Conservation (phyloP, 768 basidiomycete genomes). For the Pleurotus eryngii region DNA sequence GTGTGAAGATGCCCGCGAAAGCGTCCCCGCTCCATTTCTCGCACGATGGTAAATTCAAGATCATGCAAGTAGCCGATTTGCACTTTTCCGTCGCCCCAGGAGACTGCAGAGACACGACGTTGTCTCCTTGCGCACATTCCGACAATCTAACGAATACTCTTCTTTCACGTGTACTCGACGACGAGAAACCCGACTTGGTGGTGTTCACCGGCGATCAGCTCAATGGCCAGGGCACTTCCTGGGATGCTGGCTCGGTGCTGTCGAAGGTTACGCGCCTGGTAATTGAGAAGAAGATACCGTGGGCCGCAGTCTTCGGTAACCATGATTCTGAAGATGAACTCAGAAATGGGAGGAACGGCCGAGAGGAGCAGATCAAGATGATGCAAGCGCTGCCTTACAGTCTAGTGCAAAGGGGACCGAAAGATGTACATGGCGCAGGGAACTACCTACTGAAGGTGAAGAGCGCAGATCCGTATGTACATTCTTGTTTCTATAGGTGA, state of each 20-base stretch:
- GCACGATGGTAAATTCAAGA: constrained; percentile 79
- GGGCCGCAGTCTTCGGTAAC: constrained; percentile 93
- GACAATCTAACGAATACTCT: constrained; percentile 81
- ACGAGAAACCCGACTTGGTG: constrained; percentile 86
- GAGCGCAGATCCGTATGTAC: constrained; percentile 79
- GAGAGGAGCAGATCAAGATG: constrained; percentile 62
- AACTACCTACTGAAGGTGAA: constrained; percentile 87
- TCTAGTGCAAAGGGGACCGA: constrained; percentile 76
- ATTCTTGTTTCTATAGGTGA: neutral
- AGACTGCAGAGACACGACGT: constrained; percentile 68
- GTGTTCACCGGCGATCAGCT: constrained; percentile 93
- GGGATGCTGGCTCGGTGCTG: constrained; percentile 85
- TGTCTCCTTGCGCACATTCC: constrained; percentile 55
- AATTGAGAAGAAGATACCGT: constrained; percentile 74
- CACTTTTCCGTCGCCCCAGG: constrained; percentile 87
- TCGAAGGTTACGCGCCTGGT: constrained; percentile 85
- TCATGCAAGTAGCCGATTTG: constrained; percentile 89
- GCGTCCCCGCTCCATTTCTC: constrained; percentile 84
- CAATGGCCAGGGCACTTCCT: constrained; percentile 86
- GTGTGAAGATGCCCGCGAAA: constrained; percentile 70
- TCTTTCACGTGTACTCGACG: constrained; percentile 65
- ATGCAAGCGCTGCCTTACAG: constrained; percentile 85
- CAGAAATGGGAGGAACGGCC: constrained; percentile 38
- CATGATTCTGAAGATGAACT: constrained; percentile 70
- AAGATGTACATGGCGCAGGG: constrained; percentile 83